phyloP scores from a whole-genome alignment of 208 protist genomes.

The Polymyxa betae region DNA sequence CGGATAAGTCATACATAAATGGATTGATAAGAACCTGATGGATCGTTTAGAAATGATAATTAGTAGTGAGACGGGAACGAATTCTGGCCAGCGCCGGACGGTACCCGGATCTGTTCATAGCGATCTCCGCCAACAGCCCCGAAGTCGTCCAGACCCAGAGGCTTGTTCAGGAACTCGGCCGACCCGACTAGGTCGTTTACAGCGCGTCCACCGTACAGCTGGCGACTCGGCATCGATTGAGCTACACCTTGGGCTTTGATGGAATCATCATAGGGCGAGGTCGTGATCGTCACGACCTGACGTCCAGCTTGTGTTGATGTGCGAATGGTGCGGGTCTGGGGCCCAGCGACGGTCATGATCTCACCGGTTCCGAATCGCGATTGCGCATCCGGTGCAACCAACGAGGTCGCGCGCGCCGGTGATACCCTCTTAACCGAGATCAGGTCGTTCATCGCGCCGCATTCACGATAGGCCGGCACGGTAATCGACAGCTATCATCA shows the following conservation, averaged over 20 bases:
- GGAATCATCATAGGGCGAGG: neutral
- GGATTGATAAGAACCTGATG: too few relatives aligned
- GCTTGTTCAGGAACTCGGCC: neutral
- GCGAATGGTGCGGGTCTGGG: neutral
- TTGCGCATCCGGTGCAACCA: neutral
- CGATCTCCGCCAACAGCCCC: neutral
- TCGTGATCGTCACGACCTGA: slow-evolving; percentile 30
- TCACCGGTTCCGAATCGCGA: neutral
- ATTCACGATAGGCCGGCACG: slow-evolving; percentile 4
- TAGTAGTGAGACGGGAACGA: too few relatives aligned
- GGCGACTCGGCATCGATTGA: neutral
- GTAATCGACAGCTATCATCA: neutral
- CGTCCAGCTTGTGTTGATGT: neutral
- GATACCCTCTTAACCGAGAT: neutral
- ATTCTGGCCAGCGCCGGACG: too few relatives aligned
- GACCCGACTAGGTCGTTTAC: neutral
- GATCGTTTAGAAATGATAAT: too few relatives aligned
- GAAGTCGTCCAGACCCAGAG: neutral
- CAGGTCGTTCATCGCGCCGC: neutral
- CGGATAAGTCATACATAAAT: too few relatives aligned
- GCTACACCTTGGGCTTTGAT: neutral
- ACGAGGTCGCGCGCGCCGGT: neutral
- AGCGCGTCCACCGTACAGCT: neutral
- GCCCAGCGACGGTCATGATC: slow-evolving; percentile 13
- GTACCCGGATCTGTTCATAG: neutral